phyloP scores from a whole-genome alignment of 441 rosid species.

The Croton setiger region DNA sequence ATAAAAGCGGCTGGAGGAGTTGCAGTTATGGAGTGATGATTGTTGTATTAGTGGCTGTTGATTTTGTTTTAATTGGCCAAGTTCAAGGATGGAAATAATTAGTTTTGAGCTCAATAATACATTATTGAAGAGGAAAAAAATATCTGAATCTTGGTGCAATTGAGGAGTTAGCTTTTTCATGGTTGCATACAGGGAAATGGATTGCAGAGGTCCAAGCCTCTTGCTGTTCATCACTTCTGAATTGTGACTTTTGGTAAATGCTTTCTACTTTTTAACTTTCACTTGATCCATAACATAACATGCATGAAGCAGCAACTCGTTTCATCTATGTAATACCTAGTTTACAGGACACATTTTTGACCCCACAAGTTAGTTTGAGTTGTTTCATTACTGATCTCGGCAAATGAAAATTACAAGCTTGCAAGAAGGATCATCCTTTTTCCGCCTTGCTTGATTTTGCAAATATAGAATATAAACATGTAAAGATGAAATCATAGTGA shows the following conservation, averaged over 20 bases:
- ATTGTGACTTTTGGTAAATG: background rate
- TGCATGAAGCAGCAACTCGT: too few relatives aligned
- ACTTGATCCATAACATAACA: too few relatives aligned
- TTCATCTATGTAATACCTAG: too few relatives aligned
- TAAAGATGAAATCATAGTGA: too few relatives aligned
- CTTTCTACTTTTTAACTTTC: too few relatives aligned
- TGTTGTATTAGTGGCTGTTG: conserved; percentile 5
- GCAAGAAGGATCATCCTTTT: background rate
- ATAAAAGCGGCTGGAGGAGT: conserved; percentile 64
- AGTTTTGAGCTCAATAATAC: conserved; percentile 3
- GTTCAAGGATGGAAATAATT: conserved; percentile 3
- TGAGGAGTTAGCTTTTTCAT: background rate
- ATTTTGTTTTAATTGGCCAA: background rate
- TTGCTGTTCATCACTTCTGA: background rate
- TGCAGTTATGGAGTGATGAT: conserved; percentile 55
- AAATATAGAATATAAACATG: too few relatives aligned
- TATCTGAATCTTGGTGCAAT: background rate
- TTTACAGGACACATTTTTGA: too few relatives aligned
- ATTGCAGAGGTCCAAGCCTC: background rate
- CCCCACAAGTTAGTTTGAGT: too few relatives aligned
- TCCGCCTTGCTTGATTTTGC: background rate
- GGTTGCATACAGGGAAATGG: background rate
- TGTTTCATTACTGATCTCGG: too few relatives aligned
- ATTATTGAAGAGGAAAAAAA: background rate
- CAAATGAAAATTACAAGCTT: too few relatives aligned